phyloP scores from a whole-genome alignment of 2,329 filamentous ascomycete genomes.

The Trichophyton equinum region DNA sequence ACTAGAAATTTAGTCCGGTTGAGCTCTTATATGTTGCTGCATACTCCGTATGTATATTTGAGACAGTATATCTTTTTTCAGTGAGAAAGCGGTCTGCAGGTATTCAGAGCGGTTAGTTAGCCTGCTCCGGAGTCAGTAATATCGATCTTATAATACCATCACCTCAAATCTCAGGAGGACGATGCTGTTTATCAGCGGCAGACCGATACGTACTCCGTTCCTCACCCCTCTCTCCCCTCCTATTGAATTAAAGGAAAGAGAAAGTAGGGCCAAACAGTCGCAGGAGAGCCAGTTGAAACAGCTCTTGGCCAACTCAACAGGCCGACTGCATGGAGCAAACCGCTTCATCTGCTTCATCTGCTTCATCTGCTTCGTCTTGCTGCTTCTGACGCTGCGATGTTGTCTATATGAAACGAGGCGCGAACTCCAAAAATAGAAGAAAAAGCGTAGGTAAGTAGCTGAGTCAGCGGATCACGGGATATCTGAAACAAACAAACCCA shows the following conservation, averaged over 20 bases:
- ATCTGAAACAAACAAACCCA: neutral
- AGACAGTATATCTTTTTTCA: neutral
- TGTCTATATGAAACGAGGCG: neutral
- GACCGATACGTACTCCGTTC: neutral
- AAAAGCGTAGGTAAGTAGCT: neutral
- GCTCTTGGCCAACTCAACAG: neutral
- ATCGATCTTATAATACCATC: neutral
- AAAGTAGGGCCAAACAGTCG: neutral
- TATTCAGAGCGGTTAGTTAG: neutral
- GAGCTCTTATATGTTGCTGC: neutral
- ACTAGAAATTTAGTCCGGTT: neutral
- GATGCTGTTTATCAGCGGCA: neutral
- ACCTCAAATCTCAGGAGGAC: neutral
- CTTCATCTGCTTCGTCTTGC: no score
- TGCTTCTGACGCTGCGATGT: neutral
- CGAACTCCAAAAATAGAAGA: neutral
- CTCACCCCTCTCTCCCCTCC: neutral
- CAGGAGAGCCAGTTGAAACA: neutral
- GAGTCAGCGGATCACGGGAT: neutral
- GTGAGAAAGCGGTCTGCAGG: neutral
- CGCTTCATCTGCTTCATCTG: neutral
- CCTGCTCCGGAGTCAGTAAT: neutral
- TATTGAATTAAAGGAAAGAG: neutral
- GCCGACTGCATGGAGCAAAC: neutral
- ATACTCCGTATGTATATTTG: neutral